phyloP scores from a whole-genome alignment of 768 basidiomycete genomes.

The Pulveroboletus sp. region DNA sequence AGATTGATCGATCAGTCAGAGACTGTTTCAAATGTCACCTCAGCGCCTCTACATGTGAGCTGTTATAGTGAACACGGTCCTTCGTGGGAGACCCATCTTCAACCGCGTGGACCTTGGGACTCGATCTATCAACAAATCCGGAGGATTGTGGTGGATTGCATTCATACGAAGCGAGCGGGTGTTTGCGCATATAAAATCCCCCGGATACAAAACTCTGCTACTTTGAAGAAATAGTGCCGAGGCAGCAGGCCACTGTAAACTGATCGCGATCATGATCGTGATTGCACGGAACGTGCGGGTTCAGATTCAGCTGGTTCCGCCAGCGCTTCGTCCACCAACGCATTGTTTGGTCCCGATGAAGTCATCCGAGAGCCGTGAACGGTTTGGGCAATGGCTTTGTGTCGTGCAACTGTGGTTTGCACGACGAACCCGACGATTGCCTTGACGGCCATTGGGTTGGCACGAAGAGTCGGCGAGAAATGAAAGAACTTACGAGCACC shows the following conservation, averaged over 20 bases:
- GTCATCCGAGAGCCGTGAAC: conserved; percentile 1
- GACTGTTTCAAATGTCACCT: too few relatives aligned
- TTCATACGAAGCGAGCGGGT: background rate
- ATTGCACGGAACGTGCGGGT: background rate
- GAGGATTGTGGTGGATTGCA: background rate
- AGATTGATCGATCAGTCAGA: too few relatives aligned
- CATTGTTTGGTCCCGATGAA: conserved; percentile 2
- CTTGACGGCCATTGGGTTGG: background rate
- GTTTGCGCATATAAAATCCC: background rate
- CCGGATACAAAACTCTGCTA: background rate
- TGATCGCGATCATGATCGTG: background rate
- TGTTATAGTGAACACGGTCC: too few relatives aligned
- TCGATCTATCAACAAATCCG: too few relatives aligned
- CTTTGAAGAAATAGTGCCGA: background rate
- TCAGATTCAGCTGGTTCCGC: conserved; percentile 12
- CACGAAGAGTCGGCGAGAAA: background rate
- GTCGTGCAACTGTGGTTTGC: conserved; percentile 32
- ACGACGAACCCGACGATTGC: conserved; percentile 33
- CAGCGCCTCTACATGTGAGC: too few relatives aligned
- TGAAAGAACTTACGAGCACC: conserved; percentile 39
- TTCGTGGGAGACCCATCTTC: too few relatives aligned
- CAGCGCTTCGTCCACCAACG: conserved; percentile 22
- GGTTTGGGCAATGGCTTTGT: conserved; percentile 28
- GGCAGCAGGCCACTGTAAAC: background rate
- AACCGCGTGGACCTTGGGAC: too few relatives aligned